These are phyloP conservation scores for Groenewaldozyma salmanticensis DNA, from an alignment of 805 yeast genomes.

Conservation along the genomic window DNA sequence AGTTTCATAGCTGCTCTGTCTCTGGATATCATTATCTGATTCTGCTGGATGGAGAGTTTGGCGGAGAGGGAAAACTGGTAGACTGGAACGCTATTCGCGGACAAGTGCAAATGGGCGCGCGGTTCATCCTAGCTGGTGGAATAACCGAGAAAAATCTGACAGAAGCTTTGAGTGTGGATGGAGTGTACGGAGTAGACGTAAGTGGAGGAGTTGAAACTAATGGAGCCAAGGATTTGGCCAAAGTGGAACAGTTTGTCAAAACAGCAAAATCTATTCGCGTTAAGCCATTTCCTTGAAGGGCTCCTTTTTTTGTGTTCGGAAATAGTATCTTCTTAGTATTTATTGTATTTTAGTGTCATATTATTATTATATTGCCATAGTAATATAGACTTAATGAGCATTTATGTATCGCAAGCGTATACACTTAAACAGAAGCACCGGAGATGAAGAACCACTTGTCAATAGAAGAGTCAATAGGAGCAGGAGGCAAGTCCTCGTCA, in stretches of 20 bases:
- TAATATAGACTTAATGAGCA: not conserved
- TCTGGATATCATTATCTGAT: constrained; percentile 41
- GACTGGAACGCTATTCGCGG: constrained; percentile 53
- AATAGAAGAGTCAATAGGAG: constrained; percentile 90
- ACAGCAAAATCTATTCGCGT: constrained; percentile 37
- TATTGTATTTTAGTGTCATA: too few relatives aligned
- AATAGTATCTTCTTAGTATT: not conserved
- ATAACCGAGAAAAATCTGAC: constrained; percentile 64
- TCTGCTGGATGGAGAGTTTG: constrained; percentile 76
- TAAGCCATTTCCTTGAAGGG: not conserved
- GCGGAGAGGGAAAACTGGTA: constrained; percentile 82
- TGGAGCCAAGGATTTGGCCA: constrained; percentile 61
- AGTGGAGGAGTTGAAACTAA: constrained; percentile 87
- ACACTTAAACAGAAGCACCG: constrained; percentile 28
- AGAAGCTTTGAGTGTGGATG: constrained; percentile 39
- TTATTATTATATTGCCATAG: not conserved
- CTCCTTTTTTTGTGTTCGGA: not conserved
- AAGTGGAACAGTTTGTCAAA: constrained; percentile 49
- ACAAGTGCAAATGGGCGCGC: constrained; percentile 29
- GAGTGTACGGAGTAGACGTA: constrained; percentile 86
- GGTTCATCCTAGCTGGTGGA: constrained; percentile 82
- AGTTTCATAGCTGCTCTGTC: constrained; percentile 26
- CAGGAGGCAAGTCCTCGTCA: constrained; percentile 56
- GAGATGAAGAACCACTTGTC: constrained; percentile 98
- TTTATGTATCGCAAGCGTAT: too few relatives aligned